A percentile compares a stretch with the other conserved stretches of the same genome.
phyloP scores from a whole-genome alignment of 2,329 filamentous ascomycete species.

The Cercospora citrullina region DNA sequence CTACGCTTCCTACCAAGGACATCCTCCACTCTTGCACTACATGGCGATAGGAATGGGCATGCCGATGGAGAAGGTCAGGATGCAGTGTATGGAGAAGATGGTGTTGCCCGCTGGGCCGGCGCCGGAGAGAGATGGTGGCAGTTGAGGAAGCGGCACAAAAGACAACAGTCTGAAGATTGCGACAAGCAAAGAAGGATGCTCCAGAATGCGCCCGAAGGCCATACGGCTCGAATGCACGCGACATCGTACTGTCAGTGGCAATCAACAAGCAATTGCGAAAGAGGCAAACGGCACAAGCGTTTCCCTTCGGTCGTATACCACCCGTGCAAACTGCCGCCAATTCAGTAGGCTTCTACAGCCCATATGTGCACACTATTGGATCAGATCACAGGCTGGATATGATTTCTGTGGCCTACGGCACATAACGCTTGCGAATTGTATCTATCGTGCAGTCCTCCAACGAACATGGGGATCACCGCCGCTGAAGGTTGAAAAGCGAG shows the following conservation, averaged over 20 bases:
- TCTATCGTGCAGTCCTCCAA: not conserved
- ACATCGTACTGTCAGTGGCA: not conserved
- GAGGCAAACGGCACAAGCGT: not conserved
- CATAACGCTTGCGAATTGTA: not conserved
- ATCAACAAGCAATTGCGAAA: not conserved
- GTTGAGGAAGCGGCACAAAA: constrained; percentile 2
- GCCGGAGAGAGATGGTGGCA: constrained; percentile 23
- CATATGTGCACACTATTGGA: not conserved
- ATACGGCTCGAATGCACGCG: not conserved
- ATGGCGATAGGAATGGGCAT: constrained; percentile 89
- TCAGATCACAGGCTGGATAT: not conserved
- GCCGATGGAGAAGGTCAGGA: constrained; percentile 71
- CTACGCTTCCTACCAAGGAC: constrained; percentile 83
- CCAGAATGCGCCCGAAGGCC: not conserved
- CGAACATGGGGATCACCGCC: not conserved
- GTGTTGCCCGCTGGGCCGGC: constrained; percentile 58
- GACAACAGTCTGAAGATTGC: not conserved
- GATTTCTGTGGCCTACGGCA: not conserved
- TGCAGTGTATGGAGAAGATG: constrained; percentile 75
- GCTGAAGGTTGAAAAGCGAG: not conserved
- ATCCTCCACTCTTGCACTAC: constrained; percentile 83
- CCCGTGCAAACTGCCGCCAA: not conserved
- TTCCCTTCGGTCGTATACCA: not conserved
- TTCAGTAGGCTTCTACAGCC: not conserved
- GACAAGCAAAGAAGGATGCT: not conserved